Evolutionary conservation across 2,329 filamentous ascomycete genomes (phyloP).

Genomic region (Cercospora berteroae): DNA sequence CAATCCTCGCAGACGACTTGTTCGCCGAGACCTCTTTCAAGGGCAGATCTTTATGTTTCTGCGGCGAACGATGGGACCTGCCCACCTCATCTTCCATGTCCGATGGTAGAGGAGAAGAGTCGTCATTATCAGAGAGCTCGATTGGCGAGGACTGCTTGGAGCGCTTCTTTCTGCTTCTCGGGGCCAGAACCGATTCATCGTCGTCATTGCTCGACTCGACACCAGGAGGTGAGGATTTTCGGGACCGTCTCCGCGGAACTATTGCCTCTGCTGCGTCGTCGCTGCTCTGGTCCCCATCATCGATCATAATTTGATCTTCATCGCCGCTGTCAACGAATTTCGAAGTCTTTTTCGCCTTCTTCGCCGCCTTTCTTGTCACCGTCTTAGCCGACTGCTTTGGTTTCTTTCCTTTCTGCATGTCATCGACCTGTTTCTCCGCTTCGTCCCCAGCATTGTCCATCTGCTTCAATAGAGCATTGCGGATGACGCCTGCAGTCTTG

Average conservation of each 20-base stretch:
- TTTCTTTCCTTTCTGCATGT: slow-evolving; percentile 28
- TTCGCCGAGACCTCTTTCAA: slow-evolving; percentile 34
- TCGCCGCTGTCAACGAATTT: slow-evolving; percentile 17
- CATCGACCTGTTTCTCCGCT: slow-evolving; percentile 29
- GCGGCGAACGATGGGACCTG: slow-evolving; percentile 3
- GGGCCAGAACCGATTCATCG: background rate
- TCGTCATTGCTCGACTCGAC: slow-evolving; percentile 5
- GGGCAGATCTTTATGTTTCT: slow-evolving; percentile 10
- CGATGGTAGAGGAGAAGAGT: slow-evolving; percentile 13
- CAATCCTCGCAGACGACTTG: slow-evolving; percentile 40
- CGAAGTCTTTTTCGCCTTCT: background rate
- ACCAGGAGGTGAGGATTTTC: background rate
- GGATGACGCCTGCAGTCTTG: slow-evolving; percentile 52
- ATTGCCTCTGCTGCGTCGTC: background rate
- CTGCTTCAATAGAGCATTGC: slow-evolving; percentile 48
- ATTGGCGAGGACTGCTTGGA: slow-evolving; percentile 13
- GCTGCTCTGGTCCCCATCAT: slow-evolving; percentile 14
- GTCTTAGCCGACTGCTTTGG: slow-evolving; percentile 23
- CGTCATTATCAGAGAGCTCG: slow-evolving; percentile 19
- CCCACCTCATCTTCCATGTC: slow-evolving; percentile 22
- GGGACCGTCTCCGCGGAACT: background rate
- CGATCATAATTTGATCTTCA: slow-evolving; percentile 26
- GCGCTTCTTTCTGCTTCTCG: background rate
- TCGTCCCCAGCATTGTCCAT: slow-evolving; percentile 37
- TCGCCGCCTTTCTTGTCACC: slow-evolving; percentile 17